Evolutionary conservation across 805 yeast species (phyloP).

Genomic region (Candida glaebosa): DNA sequence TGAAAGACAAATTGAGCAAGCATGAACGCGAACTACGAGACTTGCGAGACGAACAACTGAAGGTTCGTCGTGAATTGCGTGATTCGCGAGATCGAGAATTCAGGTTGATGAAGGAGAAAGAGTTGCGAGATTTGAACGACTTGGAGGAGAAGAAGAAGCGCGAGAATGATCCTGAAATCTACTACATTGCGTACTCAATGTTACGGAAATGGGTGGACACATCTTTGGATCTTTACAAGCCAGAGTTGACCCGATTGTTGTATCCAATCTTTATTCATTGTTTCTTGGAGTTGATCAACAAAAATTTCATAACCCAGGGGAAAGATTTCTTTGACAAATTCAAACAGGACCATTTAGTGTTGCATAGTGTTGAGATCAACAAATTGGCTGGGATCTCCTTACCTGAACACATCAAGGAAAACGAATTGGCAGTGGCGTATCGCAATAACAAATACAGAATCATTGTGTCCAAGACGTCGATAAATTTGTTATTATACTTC

Average conservation of each 20-base stretch:
- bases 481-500: slow-evolving; percentile 80
- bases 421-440: slow-evolving; percentile 75
- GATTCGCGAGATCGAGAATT: slow-evolving; percentile 37
- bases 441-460: slow-evolving; percentile 70
- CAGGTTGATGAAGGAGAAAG: slow-evolving; percentile 36
- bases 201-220: slow-evolving; percentile 87
- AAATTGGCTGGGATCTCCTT: slow-evolving; percentile 70
- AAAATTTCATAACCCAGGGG: slow-evolving; percentile 59
- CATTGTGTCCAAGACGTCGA: slow-evolving; percentile 75
- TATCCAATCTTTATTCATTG: slow-evolving; percentile 94
- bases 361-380: slow-evolving; percentile 76
- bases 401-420: slow-evolving; percentile 78
- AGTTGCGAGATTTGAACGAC: slow-evolving; percentile 35
- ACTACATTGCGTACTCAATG: slow-evolving; percentile 75
- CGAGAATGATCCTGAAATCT: slow-evolving; percentile 64
- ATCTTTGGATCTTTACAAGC: slow-evolving; percentile 85
- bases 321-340: slow-evolving; percentile 73
- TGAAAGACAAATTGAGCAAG: slow-evolving; percentile 22
- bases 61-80: slow-evolving; percentile 35
- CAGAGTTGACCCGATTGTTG: slow-evolving; percentile 77
- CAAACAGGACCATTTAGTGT: slow-evolving; percentile 64
- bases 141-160: slow-evolving; percentile 41
- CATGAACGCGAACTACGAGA: slow-evolving; percentile 34
- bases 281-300: slow-evolving; percentile 72
- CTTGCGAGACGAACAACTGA: slow-evolving; percentile 28